phyloP scores from a whole-genome alignment of 2,329 filamentous ascomycete genomes.

The Sphaceloma murrayae region DNA sequence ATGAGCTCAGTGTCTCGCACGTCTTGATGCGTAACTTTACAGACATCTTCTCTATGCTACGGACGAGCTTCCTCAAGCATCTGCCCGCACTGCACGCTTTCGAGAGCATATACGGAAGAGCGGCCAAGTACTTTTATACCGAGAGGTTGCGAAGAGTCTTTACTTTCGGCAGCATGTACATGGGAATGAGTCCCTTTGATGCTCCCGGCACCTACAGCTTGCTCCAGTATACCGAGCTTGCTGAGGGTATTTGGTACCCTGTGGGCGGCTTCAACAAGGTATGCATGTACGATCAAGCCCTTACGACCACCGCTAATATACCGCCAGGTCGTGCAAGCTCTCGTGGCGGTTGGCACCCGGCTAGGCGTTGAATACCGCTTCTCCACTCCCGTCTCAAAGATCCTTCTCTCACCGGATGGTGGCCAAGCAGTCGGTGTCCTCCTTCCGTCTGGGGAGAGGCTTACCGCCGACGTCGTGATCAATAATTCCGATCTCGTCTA shows the following conservation, averaged over 20 bases:
- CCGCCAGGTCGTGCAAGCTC: conserved; percentile 46
- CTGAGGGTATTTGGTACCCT: conserved; percentile 69
- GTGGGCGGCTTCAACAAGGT: conserved; percentile 60
- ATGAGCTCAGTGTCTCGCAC: conserved; percentile 56
- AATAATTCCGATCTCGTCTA: conserved; percentile 68
- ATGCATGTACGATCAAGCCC: background rate
- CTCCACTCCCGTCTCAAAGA: conserved; percentile 46
- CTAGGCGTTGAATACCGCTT: conserved; percentile 55
- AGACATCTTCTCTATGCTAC: conserved; percentile 47
- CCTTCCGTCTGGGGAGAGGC: conserved; percentile 47
- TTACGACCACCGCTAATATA: no score
- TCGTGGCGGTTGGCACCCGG: conserved; percentile 54
- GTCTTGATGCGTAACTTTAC: conserved; percentile 61
- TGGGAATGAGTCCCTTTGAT: conserved; percentile 71
- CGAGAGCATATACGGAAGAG: conserved; percentile 58
- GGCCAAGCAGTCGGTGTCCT: conserved; percentile 49
- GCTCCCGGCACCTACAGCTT: conserved; percentile 65
- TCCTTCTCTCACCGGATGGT: conserved; percentile 46
- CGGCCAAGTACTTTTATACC: conserved; percentile 58
- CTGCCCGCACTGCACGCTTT: conserved; percentile 58
- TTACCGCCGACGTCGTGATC: conserved; percentile 56
- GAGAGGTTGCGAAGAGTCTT: conserved; percentile 61
- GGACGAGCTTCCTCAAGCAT: conserved; percentile 49
- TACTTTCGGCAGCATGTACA: conserved; percentile 73
- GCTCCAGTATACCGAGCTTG: conserved; percentile 65